Evolutionary conservation across 805 yeast genomes (phyloP), one percentile per base, ranked within the genome.

Genomic region (Hermanozyma aechmeae): DNA sequence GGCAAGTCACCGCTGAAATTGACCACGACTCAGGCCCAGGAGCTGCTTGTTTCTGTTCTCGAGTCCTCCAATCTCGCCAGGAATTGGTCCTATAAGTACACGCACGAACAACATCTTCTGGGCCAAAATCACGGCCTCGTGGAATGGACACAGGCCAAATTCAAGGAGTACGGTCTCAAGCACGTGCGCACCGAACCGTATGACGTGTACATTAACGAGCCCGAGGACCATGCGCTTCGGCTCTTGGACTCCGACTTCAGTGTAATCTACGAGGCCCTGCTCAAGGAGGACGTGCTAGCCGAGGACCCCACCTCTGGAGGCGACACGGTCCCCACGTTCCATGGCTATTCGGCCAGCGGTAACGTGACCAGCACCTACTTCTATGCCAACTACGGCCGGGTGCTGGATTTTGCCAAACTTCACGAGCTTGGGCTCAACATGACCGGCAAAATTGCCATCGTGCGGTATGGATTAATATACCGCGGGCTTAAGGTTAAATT

Each of bases 401-500:
- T 26, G 18, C 25, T 29, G 16, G 35, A 32, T 16, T 32, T 26
- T 19, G 25, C 15, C 7, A 26, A 13, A 10, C 25, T 32, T 23
- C 25, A 5, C 5, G 27, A 11, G 11, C 20, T 16, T 3, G 32
- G 32, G 3, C 26, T 29, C 11, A 24, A 32, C 23, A 26, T 29
- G 25, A 25, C 16, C 7, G 32, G 30, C 17, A 29, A 26, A 14
- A 32, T 32, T 10, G 35, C 32, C 24, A 29, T 32, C 13, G 26
- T 29, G 13, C n/a, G 35, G 11, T 32, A 32, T 25, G 35, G 35
- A 7, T 23, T 26, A 20, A 32, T 32, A 19, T 32, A 29, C 17
- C 29, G 35, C 5, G 35, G 35, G 5, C 31, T 32, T 25, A 32
- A 32, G 25, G 35, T 32, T 11, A 32, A 32, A 28, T 32, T 32